Evolutionary conservation across 2,329 filamentous ascomycete species (phyloP).

Genomic region (Myotisia sp.): DNA sequence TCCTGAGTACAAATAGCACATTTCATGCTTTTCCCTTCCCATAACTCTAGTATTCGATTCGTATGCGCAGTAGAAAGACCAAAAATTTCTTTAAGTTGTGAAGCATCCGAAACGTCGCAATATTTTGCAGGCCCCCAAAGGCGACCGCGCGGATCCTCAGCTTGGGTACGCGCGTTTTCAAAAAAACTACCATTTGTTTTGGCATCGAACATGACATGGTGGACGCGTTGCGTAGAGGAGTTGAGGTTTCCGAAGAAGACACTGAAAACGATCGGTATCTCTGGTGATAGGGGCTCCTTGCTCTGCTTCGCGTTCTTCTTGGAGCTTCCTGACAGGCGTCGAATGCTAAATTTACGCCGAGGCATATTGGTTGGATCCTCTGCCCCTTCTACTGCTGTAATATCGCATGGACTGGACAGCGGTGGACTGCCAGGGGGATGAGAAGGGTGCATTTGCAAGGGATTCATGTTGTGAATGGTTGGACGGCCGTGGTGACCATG

Average conservation of each 20-base stretch:
- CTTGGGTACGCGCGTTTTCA: slow-evolving; percentile 2
- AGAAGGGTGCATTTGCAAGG: too few species aligned
- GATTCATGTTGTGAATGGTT: too few species aligned
- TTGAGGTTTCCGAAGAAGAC: slow-evolving; percentile 11
- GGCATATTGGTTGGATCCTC: not conserved
- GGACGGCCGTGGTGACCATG: too few species aligned
- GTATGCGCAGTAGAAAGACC: slow-evolving; percentile 8
- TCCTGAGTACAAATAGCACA: slow-evolving; percentile 8
- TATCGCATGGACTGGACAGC: too few species aligned
- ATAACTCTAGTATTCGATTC: slow-evolving; percentile 8
- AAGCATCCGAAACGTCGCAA: not conserved
- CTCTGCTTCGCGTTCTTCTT: slow-evolving; percentile 1
- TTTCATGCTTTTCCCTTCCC: slow-evolving; percentile 2
- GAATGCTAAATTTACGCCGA: not conserved
- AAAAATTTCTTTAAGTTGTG: slow-evolving; percentile 8
- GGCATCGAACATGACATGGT: slow-evolving; percentile 9
- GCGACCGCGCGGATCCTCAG: slow-evolving; percentile 5
- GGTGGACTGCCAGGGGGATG: too few species aligned
- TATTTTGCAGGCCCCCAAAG: slow-evolving; percentile 4
- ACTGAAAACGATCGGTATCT: slow-evolving; percentile 8
- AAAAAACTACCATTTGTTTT: slow-evolving; percentile 6
- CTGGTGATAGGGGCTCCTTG: not conserved
- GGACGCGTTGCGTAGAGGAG: not conserved
- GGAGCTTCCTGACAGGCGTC: slow-evolving; percentile 1
- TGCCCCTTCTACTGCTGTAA: not conserved